Evolutionary conservation across 1,284 basidiomycete genomes (phyloP).

Genomic region (Trichosporon sp.): DNA sequence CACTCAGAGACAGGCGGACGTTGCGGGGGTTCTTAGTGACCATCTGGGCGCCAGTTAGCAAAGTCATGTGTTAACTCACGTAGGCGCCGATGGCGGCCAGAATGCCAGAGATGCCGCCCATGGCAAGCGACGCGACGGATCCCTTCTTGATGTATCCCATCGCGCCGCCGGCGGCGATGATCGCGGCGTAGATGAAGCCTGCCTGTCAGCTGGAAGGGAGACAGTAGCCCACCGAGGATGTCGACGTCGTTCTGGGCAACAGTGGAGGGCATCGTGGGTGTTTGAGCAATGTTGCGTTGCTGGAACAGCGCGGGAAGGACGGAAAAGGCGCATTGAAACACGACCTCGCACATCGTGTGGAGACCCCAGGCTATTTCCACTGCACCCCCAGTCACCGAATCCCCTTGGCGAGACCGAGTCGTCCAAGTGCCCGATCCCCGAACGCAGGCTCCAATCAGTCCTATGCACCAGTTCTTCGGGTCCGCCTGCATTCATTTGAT

Average conservation of each 20-base stretch:
- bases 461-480: neutral
- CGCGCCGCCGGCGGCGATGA: constrained; percentile 35
- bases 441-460: neutral
- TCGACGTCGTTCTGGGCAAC: neutral
- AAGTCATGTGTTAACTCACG: constrained; percentile 18
- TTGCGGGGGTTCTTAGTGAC: constrained; percentile 31
- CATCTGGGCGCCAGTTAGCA: constrained; percentile 18
- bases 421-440: neutral
- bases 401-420: neutral
- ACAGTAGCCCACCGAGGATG: neutral
- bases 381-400: neutral
- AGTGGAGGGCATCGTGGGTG: neutral
- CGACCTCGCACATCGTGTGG: neutral
- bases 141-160: constrained; percentile 39
- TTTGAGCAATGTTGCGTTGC: neutral
- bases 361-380: neutral
- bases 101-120: constrained; percentile 28
- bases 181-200: constrained; percentile 38
- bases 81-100: constrained; percentile 39
- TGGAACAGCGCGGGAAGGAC: neutral
- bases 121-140: constrained; percentile 36
- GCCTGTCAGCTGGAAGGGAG: neutral
- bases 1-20: constrained; percentile 29
- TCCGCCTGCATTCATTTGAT: neutral
- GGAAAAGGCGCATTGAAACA: neutral